These are phyloP conservation scores for Thuja plicata DNA, from an alignment of 83 land plant species.

Conservation along the genomic window DNA sequence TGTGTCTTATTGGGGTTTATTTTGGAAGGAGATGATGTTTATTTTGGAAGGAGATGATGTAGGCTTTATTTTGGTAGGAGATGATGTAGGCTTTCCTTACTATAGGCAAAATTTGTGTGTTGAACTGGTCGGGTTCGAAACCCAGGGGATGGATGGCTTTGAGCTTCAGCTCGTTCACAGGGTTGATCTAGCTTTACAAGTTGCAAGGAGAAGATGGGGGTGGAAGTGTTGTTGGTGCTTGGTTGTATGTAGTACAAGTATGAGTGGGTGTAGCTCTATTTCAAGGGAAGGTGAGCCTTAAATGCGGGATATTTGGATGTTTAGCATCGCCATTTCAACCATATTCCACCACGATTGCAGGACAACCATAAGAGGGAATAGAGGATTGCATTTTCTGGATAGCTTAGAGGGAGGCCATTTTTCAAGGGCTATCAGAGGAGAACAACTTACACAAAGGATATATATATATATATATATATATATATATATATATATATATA, in stretches of 20 bases:
- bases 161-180: neutral
- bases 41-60: too few relatives aligned
- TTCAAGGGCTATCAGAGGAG: too few relatives aligned
- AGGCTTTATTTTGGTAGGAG: neutral
- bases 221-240: neutral
- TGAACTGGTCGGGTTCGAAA: neutral
- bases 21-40: too few relatives aligned
- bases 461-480: too few relatives aligned
- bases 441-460: too few relatives aligned
- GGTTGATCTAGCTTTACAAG: neutral
- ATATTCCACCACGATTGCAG: too few relatives aligned
- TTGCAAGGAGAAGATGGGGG: neutral
- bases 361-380: too few relatives aligned
- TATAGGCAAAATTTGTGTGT: neutral
- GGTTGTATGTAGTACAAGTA: neutral
- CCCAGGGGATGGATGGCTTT: neutral
- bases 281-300: neutral
- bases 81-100: neutral
- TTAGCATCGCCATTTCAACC: neutral
- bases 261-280: constrained; percentile 1
- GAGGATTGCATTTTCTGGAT: too few relatives aligned
- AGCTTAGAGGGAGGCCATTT: too few relatives aligned
- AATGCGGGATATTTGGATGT: neutral
- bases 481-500: too few relatives aligned
- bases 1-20: neutral